Base-by-base conservation (phyloP, 345 rosid species). In the Pelargonium nanum region DNA sequence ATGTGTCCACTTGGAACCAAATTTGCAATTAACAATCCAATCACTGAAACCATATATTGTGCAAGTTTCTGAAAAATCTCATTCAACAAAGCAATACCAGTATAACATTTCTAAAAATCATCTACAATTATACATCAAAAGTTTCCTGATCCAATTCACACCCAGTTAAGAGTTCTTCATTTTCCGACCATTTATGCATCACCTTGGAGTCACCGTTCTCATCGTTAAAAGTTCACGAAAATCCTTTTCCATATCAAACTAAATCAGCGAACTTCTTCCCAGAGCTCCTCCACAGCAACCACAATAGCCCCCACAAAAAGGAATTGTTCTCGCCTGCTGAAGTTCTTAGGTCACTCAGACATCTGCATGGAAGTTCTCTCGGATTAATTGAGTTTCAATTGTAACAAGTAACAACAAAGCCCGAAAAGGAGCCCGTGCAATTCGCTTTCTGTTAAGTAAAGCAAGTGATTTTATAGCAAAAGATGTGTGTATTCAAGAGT, bases 331-430 rank as follows among this genome's bases (percentile, higher is more conserved):
- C 6, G 62, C 55, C 57, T 22, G 59, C 48, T 10, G 50, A 48
- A 67, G 22, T 64, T 60, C 52, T 55, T 53, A 32, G 6, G 54
- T 61, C 58, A 44, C 28, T 77, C 67, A 77, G 70, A 68, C 77
- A 72, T 65, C 81, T 77, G 81, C 79, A 71, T n/a, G 62, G 53
- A 58, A 56, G 60, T 22, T 16, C 24, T 59, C 53, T 19, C n/a
- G 24, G 59, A 25, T 68, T 64, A 65, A 24, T 23, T 61, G 6
- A 1, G 55, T 3, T 59, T 21, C 21, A 70, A 57, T 20, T 30
- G 1, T 9, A 21, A 10, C 9, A 57, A 15, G 7, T 20, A 40
- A 55, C 2, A 10, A 22, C 4, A 60, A 19, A 9, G 20, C 63
- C 58, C 56, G 20, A 19, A 53, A 56, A 55, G 5, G 10, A 56